phyloP scores from a whole-genome alignment of 441 rosid genomes.

The Populus hybrid region DNA sequence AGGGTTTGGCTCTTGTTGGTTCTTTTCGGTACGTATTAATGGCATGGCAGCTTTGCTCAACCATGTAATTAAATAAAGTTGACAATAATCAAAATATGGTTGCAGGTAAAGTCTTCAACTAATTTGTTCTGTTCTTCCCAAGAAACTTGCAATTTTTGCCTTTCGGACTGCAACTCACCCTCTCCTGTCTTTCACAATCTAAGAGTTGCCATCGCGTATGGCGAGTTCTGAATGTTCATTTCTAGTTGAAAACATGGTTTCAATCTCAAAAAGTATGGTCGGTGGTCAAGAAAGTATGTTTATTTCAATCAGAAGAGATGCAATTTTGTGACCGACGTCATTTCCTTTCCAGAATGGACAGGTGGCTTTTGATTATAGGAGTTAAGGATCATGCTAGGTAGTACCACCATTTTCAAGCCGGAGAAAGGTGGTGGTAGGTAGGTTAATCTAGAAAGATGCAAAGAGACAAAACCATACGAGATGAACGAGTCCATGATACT shows the following conservation, averaged over 20 bases:
- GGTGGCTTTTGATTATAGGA: background rate
- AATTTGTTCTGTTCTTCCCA: background rate
- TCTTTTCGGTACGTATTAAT: background rate
- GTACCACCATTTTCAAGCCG: too few relatives aligned
- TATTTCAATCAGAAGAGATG: too few relatives aligned
- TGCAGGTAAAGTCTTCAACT: constrained; percentile 21
- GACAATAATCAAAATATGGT: background rate
- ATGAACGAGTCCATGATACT: background rate
- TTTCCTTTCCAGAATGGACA: background rate
- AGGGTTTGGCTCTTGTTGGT: background rate
- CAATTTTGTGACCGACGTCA: background rate
- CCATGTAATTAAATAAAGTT: constrained; percentile 11
- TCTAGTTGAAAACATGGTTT: too few relatives aligned
- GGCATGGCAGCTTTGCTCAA: too few relatives aligned
- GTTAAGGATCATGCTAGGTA: background rate
- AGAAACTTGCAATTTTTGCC: background rate
- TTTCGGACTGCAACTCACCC: background rate
- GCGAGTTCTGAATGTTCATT: too few relatives aligned
- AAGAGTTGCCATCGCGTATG: background rate
- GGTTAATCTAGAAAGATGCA: background rate
- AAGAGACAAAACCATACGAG: background rate
- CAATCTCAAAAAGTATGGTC: too few relatives aligned
- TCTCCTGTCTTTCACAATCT: background rate
- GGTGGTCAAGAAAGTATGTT: too few relatives aligned
- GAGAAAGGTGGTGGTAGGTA: background rate